Evolutionary conservation across 2,329 filamentous ascomycete genomes (phyloP).

Genomic region (Calonectria henricotiae): DNA sequence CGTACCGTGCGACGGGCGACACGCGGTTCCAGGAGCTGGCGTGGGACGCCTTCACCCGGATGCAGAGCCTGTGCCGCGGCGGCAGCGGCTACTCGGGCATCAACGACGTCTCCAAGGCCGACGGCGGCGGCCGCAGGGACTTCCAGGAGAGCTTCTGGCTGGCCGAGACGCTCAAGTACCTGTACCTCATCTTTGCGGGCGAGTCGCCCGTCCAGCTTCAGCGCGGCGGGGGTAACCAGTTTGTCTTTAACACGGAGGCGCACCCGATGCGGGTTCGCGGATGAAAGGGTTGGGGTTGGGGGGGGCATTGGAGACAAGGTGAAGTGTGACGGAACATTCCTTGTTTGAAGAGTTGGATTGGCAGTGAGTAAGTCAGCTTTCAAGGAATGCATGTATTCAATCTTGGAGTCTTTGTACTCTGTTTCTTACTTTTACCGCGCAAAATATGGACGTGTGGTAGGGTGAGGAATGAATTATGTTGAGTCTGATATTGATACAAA

Average conservation of each 20-base stretch:
- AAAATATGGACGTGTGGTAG: too few species aligned
- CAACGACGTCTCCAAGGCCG: slow-evolving; percentile 74
- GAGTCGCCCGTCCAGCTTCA: slow-evolving; percentile 72
- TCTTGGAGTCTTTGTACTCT: too few species aligned
- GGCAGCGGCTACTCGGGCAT: slow-evolving; percentile 80
- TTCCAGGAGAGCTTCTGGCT: slow-evolving; percentile 92
- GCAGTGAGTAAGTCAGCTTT: too few species aligned
- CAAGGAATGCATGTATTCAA: too few species aligned
- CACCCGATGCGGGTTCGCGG: slow-evolving; percentile 59
- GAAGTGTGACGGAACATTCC: not conserved
- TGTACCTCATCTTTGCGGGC: slow-evolving; percentile 79
- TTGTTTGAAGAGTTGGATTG: too few species aligned
- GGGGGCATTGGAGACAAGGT: not conserved
- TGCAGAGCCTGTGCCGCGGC: slow-evolving; percentile 76
- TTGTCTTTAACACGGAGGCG: slow-evolving; percentile 68
- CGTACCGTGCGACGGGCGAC: slow-evolving; percentile 85
- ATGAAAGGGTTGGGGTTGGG: not conserved
- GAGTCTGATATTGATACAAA: not conserved
- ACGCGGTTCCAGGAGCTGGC: slow-evolving; percentile 86
- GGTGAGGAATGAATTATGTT: too few species aligned
- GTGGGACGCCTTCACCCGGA: slow-evolving; percentile 82
- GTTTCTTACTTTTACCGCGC: too few species aligned
- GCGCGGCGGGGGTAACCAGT: slow-evolving; percentile 63
- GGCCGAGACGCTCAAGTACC: slow-evolving; percentile 90
- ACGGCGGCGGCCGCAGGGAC: slow-evolving; percentile 71